Percentiles rank a stretch among this genome's conserved stretches.
phyloP scores from a whole-genome alignment of 352 stramenopile species.

The Thalassiosira tumida region DNA sequence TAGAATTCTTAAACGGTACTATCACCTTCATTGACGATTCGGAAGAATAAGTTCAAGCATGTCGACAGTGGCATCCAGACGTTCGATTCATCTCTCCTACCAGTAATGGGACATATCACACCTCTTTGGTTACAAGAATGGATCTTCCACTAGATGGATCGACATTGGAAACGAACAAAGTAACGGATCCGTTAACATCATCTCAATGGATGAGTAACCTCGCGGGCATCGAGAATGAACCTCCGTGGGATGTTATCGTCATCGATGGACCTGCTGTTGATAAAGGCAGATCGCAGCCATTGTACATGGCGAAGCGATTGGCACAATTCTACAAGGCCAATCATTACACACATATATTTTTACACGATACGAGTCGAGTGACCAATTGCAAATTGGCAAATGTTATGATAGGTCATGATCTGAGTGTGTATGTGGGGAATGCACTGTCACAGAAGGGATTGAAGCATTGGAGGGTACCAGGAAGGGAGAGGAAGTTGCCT shows the following conservation, averaged over 20 bases:
- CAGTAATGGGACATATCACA: too few species aligned
- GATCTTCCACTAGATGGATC: slow-evolving; percentile 30
- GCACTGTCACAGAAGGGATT: too few species aligned
- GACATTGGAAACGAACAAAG: slow-evolving; percentile 39
- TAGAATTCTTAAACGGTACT: slow-evolving; percentile 57
- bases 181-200: slow-evolving; percentile 33
- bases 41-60: too few species aligned
- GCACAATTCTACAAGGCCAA: slow-evolving; percentile 43
- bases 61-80: too few species aligned
- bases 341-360: slow-evolving; percentile 59
- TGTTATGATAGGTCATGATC: too few species aligned
- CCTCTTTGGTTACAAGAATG: too few species aligned
- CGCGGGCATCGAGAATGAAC: slow-evolving; percentile 27
- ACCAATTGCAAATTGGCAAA: slow-evolving; percentile 28
- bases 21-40: too few species aligned
- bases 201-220: slow-evolving; percentile 42
- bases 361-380: slow-evolving; percentile 33
- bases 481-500: too few species aligned
- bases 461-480: too few species aligned
- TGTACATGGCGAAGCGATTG: slow-evolving; percentile 50
- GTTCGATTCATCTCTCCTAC: too few species aligned
- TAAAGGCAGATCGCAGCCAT: slow-evolving; percentile 33
- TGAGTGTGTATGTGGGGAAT: too few species aligned
- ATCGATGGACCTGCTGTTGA: slow-evolving; percentile 30
- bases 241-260: slow-evolving; percentile 51